Evolutionary conservation across 2,329 filamentous ascomycete species (phyloP), one percentile per base, ranked within the genome.

Genomic region (Penicillium palitans): DNA sequence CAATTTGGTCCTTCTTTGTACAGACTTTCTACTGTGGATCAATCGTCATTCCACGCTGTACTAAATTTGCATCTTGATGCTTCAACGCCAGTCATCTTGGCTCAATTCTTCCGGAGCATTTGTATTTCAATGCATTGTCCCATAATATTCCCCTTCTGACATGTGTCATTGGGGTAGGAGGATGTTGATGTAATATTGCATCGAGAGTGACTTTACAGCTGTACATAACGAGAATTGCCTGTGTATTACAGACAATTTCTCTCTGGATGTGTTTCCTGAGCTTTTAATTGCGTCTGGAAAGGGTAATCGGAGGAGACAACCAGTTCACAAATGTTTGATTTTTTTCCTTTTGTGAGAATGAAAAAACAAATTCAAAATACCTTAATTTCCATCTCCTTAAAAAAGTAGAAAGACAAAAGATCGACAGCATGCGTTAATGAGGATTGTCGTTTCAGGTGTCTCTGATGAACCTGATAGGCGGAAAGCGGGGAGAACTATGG

Each of bases 271-370:
- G 56, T 48, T 35, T 39, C 47, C 57, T 64, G 62, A 64, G 62
- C 57, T 62, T 59, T 68, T 67, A 66, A 70, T 61, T 35, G 33
- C 58, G 64, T 61, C 62, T 61, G 58, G 59, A 64, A 57, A 62
- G 63, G 63, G 59, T 64, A 54, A 59, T 53, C 46, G 54, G 49
- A 57, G 61, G 64, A 67, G 67, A 63, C 63, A 66, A 68, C 64
- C 67, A 66, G 66, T 66, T 64, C 17, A 68, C 58, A 58, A 59
- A 63, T 59, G 46, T 62, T 59, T 54, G 55, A 54, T 54, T 70
- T 68, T 31, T 31, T 33, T 68, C 67, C 69, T 60, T 73, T 68
- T 72, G 70, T 72, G 58, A 62, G 59, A 64, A 65, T 60, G 61
- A 67, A 61, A 63, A 57, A 53, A 60, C 37, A 19, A 12, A 12